These are phyloP conservation scores for Jatropha multifida DNA, from an alignment of 441 rosid genomes.

Conservation along the genomic window DNA sequence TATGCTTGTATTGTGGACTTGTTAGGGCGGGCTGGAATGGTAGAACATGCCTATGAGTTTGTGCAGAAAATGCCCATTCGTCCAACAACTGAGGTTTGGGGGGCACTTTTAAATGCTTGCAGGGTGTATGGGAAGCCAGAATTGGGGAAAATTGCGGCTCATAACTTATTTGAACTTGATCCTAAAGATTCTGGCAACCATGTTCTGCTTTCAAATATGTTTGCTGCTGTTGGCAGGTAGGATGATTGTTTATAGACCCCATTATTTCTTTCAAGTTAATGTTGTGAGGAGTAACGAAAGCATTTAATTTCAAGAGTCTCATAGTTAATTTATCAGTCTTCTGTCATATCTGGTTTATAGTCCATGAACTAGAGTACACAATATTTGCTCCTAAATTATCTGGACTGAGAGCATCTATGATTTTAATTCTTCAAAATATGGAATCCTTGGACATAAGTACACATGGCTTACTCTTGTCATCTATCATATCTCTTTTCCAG, in stretches of 20 bases:
- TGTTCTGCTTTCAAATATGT: slow-evolving; percentile 77
- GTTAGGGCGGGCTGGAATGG: slow-evolving; percentile 86
- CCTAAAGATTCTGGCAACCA: slow-evolving; percentile 83
- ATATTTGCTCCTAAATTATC: not conserved
- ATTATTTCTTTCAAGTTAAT: not conserved
- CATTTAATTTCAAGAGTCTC: not conserved
- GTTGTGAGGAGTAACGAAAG: too few species aligned
- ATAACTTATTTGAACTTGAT: slow-evolving; percentile 69
- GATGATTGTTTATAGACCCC: not conserved
- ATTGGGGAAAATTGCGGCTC: slow-evolving; percentile 67
- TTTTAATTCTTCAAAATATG: not conserved
- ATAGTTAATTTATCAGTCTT: not conserved
- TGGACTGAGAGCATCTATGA: not conserved
- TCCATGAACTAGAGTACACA: not conserved
- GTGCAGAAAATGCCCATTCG: slow-evolving; percentile 58
- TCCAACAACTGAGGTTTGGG: slow-evolving; percentile 82
- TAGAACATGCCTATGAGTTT: slow-evolving; percentile 60
- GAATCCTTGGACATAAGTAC: not conserved
- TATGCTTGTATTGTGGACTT: slow-evolving; percentile 82
- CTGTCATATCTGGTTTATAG: not conserved
- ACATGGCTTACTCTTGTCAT: not conserved
- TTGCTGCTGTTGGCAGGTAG: slow-evolving; percentile 78
- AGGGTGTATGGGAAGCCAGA: slow-evolving; percentile 65
- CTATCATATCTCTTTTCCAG: not conserved
- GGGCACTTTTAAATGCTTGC: slow-evolving; percentile 87